Percentiles rank a stretch among this genome's conserved stretches.
Evolutionary conservation across 345 rosid genomes (phyloP).

Genomic region (Lepidium sativum): DNA sequence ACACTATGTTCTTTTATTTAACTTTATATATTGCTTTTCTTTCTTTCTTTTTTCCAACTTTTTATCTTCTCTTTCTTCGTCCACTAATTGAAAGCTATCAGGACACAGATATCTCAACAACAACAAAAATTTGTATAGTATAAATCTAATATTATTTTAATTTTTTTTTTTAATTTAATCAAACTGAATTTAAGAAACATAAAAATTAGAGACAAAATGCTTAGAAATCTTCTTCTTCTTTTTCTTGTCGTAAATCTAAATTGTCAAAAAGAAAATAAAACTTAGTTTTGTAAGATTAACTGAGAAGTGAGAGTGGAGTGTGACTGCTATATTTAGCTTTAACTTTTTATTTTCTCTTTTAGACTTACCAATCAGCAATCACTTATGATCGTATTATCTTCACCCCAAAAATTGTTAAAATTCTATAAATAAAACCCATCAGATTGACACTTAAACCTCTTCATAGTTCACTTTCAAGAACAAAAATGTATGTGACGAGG

Average conservation of each 20-base stretch:
- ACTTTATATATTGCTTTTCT: not conserved
- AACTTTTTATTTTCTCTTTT: conserved; percentile 8
- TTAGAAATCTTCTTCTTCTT: too few relatives aligned
- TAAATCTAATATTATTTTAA: not conserved
- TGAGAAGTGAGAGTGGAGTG: conserved; percentile 6
- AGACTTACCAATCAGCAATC: conserved; percentile 1
- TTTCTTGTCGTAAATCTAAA: not conserved
- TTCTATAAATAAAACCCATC: conserved; percentile 2
- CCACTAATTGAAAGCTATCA: conserved; percentile 9
- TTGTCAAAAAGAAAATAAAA: not conserved
- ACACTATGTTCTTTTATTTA: not conserved
- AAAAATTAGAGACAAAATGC: not conserved
- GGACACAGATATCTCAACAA: not conserved
- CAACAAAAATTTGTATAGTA: not conserved
- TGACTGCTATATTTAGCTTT: conserved; percentile 12
- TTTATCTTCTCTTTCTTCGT: not conserved
- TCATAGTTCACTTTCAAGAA: not conserved
- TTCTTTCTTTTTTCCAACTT: not conserved
- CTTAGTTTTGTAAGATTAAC: not conserved
- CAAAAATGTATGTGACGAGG: conserved; percentile 51
- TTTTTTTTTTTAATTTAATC: not conserved
- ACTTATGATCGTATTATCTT: not conserved
- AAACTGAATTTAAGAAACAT: not conserved
- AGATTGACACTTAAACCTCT: not conserved
- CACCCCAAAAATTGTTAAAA: not conserved